Percentiles rank a stretch among this genome's conserved stretches.
Evolutionary conservation across 2,329 filamentous ascomycete genomes (phyloP).

Genomic region (Penicillium sp.): DNA sequence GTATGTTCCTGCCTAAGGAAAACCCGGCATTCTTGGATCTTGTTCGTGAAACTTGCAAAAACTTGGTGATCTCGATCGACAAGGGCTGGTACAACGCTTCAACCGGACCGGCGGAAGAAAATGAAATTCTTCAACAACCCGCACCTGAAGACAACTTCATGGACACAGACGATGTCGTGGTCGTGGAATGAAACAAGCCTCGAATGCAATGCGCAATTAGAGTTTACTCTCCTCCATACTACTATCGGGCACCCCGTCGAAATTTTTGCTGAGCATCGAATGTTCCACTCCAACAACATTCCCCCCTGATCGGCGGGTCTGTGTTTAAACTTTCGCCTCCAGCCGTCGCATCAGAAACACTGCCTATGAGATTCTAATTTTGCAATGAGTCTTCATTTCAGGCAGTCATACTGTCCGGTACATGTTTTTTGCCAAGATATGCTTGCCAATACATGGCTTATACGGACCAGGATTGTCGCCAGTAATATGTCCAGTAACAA

Average conservation of each 20-base stretch:
- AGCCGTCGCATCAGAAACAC: constrained; percentile 2
- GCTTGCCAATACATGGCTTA: constrained; percentile 1
- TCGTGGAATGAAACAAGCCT: constrained; percentile 30
- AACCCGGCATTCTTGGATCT: constrained; percentile 49
- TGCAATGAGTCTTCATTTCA: background rate
- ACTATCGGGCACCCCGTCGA: background rate
- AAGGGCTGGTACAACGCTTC: constrained; percentile 41
- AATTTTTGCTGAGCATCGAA: constrained; percentile 2
- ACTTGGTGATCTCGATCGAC: constrained; percentile 43
- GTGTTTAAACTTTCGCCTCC: constrained; percentile 14
- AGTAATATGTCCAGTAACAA: background rate
- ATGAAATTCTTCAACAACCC: constrained; percentile 17
- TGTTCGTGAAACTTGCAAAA: constrained; percentile 39
- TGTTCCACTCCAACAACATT: constrained; percentile 4
- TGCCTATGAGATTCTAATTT: constrained; percentile 8
- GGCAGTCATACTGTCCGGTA: constrained; percentile 1
- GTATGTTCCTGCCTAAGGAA: constrained; percentile 48
- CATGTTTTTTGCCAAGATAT: constrained; percentile 1
- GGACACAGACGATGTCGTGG: constrained; percentile 38
- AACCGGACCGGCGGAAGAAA: constrained; percentile 22
- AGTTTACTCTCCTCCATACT: constrained; percentile 3
- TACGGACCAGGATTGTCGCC: background rate
- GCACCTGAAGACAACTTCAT: constrained; percentile 28
- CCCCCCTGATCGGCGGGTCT: constrained; percentile 17
- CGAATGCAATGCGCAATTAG: background rate